Percentiles rank a stretch among this genome's conserved stretches.
phyloP scores from a whole-genome alignment of 108 stramenopile genomes.

The Conticribra weissflogii region DNA sequence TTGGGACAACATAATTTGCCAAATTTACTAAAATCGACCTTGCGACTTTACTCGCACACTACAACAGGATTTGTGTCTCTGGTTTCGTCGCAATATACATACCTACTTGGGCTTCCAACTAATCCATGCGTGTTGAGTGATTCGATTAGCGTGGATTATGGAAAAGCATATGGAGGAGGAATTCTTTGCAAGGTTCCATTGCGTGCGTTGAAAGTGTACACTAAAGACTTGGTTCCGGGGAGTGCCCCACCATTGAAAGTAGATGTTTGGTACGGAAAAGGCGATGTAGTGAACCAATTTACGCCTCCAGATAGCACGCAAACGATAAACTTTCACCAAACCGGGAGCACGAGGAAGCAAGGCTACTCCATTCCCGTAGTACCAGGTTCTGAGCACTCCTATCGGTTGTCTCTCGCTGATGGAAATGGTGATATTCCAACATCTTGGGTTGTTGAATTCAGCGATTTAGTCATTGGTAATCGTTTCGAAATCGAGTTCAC shows the following conservation, averaged over 20 bases:
- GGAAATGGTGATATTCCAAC: slow-evolving; percentile 44
- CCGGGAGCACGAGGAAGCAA: slow-evolving; percentile 43
- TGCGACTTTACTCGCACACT: too few species aligned
- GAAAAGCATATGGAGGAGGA: slow-evolving; percentile 41
- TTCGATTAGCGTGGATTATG: slow-evolving; percentile 8
- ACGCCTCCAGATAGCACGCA: slow-evolving; percentile 30
- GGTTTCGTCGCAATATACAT: slow-evolving; percentile 49
- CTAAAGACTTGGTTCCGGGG: slow-evolving; percentile 21
- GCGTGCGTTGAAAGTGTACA: slow-evolving; percentile 55
- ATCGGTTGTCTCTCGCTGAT: slow-evolving; percentile 49
- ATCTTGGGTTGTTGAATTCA: slow-evolving; percentile 68
- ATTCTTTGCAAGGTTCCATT: slow-evolving; percentile 58
- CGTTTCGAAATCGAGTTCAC: slow-evolving; percentile 50
- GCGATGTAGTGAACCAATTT: slow-evolving; percentile 17
- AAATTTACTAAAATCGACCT: too few species aligned
- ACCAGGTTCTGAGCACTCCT: slow-evolving; percentile 25
- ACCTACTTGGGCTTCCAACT: slow-evolving; percentile 40
- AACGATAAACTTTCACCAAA: slow-evolving; percentile 49
- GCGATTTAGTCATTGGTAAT: slow-evolving; percentile 62
- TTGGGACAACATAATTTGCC: too few species aligned
- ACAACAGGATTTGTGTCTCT: slow-evolving; percentile 18
- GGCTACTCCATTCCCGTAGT: slow-evolving; percentile 61
- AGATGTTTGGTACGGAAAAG: slow-evolving; percentile 51
- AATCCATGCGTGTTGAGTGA: slow-evolving; percentile 40
- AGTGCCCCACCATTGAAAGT: slow-evolving; percentile 48